Conservation (phyloP, 2,329 filamentous ascomycete genomes). For the Xenoacremonium recifei region DNA sequence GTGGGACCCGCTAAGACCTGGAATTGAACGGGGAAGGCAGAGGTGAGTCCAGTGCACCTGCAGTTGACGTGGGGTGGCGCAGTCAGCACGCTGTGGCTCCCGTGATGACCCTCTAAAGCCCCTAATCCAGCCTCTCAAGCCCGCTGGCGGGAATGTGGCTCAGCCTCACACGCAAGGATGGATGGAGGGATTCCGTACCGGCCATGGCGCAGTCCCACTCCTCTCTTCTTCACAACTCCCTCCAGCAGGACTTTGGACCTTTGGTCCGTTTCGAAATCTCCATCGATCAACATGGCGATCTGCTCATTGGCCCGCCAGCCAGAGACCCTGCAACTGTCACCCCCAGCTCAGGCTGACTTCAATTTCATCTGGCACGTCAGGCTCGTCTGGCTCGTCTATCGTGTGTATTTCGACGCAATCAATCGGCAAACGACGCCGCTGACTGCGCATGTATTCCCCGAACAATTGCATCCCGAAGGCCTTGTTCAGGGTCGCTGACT, state of each 20-base stretch:
- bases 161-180: too few relatives aligned
- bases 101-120: not conserved
- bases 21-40: not conserved
- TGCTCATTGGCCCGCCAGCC: constrained; percentile 19
- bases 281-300: constrained; percentile 17
- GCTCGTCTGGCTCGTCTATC: too few relatives aligned
- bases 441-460: too few relatives aligned
- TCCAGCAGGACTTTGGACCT: not conserved
- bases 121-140: not conserved
- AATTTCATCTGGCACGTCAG: too few relatives aligned
- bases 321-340: not conserved
- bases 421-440: too few relatives aligned
- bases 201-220: too few relatives aligned
- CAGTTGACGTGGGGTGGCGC: constrained; percentile 1
- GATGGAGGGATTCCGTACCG: not conserved
- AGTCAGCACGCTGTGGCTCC: not conserved
- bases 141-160: not conserved
- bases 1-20: not conserved
- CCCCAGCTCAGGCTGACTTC: too few relatives aligned
- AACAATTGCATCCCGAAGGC: too few relatives aligned
- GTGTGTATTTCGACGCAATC: too few relatives aligned
- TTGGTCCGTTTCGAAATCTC: not conserved
- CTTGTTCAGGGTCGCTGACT: too few relatives aligned
- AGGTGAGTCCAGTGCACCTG: too few relatives aligned
- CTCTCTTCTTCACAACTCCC: not conserved